These are phyloP conservation scores for Colletotrichum sp. DNA, from an alignment of 2,329 filamentous ascomycete genomes.

Conservation along the genomic window DNA sequence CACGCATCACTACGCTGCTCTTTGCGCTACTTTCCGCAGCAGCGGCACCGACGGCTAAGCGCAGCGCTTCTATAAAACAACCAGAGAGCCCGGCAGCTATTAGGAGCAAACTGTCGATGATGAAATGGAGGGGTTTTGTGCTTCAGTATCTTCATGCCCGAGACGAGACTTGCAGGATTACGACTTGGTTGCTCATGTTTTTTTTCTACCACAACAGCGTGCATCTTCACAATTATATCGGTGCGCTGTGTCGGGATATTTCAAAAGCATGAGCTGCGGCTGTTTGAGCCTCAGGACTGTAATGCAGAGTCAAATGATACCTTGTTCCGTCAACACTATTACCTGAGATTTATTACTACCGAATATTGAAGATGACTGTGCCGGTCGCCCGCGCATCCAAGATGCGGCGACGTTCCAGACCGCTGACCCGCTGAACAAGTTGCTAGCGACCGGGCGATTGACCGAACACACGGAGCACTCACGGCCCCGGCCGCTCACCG, in stretches of 20 bases:
- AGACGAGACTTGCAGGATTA: background rate
- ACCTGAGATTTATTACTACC: background rate
- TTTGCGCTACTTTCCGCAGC: conserved; percentile 95
- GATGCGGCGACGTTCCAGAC: background rate
- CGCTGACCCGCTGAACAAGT: background rate
- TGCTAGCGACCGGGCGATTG: background rate
- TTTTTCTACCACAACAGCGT: background rate
- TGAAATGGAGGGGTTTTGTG: background rate
- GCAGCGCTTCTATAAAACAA: background rate
- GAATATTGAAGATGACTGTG: background rate
- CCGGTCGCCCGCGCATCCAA: background rate
- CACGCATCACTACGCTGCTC: conserved; percentile 92
- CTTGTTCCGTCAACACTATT: background rate
- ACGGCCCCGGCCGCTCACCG: background rate
- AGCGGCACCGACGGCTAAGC: conserved; percentile 83
- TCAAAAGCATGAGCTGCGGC: conserved; percentile 6
- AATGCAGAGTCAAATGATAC: conserved; percentile 20
- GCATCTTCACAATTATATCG: background rate
- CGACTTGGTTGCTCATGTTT: conserved; percentile 2
- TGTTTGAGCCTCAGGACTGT: background rate
- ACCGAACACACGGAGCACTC: background rate
- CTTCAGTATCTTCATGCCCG: background rate
- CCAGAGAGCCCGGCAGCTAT: background rate
- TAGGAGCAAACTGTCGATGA: background rate
- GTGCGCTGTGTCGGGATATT: conserved; percentile 2